Conservation (phyloP, 768 basidiomycete genomes). For the Austroboletus eburneus region DNA sequence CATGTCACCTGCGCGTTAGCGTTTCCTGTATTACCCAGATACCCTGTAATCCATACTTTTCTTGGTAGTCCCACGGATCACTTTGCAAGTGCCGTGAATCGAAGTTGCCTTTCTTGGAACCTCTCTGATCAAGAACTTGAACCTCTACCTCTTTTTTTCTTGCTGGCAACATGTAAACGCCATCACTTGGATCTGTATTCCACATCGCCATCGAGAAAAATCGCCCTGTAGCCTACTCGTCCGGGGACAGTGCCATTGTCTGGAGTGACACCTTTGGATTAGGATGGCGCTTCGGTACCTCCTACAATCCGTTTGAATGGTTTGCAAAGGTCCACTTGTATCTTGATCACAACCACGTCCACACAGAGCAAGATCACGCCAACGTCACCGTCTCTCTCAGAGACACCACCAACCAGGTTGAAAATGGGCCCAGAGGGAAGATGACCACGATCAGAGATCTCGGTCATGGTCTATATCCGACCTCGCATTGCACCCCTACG, state of each 20-base stretch:
- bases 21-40: slow-evolving; percentile 5
- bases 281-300: slow-evolving; percentile 27
- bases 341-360: slow-evolving; percentile 24
- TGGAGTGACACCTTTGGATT: slow-evolving; percentile 28
- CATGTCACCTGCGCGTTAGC: not conserved
- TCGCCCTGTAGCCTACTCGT: slow-evolving; percentile 13
- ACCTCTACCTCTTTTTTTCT: no score
- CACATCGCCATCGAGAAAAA: slow-evolving; percentile 20
- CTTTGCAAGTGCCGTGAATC: no score
- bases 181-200: slow-evolving; percentile 22
- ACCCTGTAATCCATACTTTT: slow-evolving; percentile 44
- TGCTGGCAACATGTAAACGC: slow-evolving; percentile 22
- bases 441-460: slow-evolving; percentile 19
- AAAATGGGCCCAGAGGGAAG: slow-evolving; percentile 9
- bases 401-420: slow-evolving; percentile 1
- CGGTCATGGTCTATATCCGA: slow-evolving; percentile 18
- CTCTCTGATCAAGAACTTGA: no score
- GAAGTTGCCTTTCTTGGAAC: no score
- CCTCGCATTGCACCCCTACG: slow-evolving; percentile 16
- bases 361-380: slow-evolving; percentile 20
- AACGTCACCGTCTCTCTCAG: slow-evolving; percentile 10
- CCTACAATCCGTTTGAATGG: slow-evolving; percentile 18
- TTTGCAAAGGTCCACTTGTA: slow-evolving; percentile 21
- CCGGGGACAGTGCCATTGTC: slow-evolving; percentile 3
- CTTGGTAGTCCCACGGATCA: slow-evolving; percentile 68